Base-by-base conservation (phyloP, 768 basidiomycete species). In the Amanita inopinata region DNA sequence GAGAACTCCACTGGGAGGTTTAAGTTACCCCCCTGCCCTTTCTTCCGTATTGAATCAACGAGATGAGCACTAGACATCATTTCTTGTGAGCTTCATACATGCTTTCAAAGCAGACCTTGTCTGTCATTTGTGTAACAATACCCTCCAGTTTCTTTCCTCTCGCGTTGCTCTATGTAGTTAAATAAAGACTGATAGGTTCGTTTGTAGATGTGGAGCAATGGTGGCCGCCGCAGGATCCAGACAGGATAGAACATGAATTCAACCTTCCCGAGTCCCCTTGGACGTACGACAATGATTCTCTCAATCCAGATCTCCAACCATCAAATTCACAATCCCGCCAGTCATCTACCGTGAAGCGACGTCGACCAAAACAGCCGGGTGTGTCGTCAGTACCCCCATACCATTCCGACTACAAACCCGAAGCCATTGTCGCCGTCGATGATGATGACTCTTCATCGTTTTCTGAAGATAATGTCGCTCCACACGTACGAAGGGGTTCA, bases 151-250 rank as follows among this genome's bases (percentile, higher is more conserved):
- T 17, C 24, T 36, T 20, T 8, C 35, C 17, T 36, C 8, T 25
- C n/a, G 22, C 17, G 12, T 23, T 25, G 5, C 8, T 34, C 18
- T 27, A 19, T 31, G 10, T 18, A 9, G 25, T 5, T 17, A 37
- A 33, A 12, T 15, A 12, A 6, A 24, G 8, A 27, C 43, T 44
- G 30, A 44, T 34, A 17, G 25, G 33, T 31, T 11, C 46, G 50
- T 33, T 48, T 31, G 4, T 43, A 67, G 65, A 59, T 34, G 48
- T 42, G 28, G 34, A 41, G 24, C 48, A 49, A 46, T 44, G 50
- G 5, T 92, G 90, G 88, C 90, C 91, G 14, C 87, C 88, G 4
- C 65, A 66, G 27, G 86, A 91, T 56, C 80, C 80, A 36, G 51
- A 56, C n/a, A 49, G 51, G 24, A 64, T 64, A 46, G 49, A 53